Evolutionary conservation across 1,139 yeast genomes (phyloP).

Genomic region (Taiozyma onychis): DNA sequence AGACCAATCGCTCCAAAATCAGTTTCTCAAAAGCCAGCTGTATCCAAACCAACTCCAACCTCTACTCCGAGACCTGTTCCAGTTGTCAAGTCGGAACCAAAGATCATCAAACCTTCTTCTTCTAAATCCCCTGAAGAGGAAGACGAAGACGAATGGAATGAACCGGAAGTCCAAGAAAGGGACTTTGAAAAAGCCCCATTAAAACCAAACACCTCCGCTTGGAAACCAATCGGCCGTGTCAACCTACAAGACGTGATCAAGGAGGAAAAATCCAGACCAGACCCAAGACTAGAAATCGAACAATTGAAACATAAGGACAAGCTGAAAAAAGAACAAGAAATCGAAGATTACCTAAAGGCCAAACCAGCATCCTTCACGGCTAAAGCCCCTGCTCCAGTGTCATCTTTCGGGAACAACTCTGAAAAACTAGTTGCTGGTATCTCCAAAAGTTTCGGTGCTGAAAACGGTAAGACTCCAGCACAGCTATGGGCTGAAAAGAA

Average conservation of each 20-base stretch:
- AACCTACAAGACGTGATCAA: constrained; percentile 36
- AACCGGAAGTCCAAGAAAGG: constrained; percentile 62
- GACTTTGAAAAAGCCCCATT: constrained; percentile 62
- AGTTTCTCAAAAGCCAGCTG: constrained; percentile 40
- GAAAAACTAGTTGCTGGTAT: constrained; percentile 58
- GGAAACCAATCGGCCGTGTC: constrained; percentile 54
- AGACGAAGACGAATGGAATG: constrained; percentile 61
- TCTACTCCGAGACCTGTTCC: constrained; percentile 23
- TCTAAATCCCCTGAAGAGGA: constrained; percentile 12
- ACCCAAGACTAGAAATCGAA: constrained; percentile 34
- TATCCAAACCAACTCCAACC: constrained; percentile 58
- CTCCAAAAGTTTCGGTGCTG: constrained; percentile 63
- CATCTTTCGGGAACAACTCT: constrained; percentile 27
- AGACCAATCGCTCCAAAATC: constrained; percentile 33
- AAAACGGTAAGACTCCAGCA: constrained; percentile 87
- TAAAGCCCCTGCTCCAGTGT: constrained; percentile 40
- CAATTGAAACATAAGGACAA: constrained; percentile 39
- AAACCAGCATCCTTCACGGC: constrained; percentile 44
- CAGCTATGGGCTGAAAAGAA: constrained; percentile 94
- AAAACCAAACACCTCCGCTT: constrained; percentile 41
- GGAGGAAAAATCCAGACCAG: constrained; percentile 33
- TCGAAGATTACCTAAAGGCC: constrained; percentile 39
- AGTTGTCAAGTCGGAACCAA: constrained; percentile 13
- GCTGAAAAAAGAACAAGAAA: constrained; percentile 37
- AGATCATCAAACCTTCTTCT: constrained; percentile 24